Evolutionary conservation across 1,139 yeast species (phyloP), one percentile per base, ranked within the genome.

Genomic region (Geotrichum cucujoidarum): DNA sequence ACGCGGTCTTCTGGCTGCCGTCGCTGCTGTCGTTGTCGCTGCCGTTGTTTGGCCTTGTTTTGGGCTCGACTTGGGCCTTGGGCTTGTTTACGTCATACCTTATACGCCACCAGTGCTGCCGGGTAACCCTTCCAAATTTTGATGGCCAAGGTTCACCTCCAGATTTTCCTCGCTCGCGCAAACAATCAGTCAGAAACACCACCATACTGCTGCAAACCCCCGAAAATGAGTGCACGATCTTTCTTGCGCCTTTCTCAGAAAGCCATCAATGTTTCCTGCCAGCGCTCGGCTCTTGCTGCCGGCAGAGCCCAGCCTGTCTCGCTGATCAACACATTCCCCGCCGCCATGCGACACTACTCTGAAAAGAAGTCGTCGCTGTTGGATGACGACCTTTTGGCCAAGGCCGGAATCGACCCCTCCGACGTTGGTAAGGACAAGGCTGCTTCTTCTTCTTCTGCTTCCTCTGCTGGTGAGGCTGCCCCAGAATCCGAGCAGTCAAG

Each of bases 371-470:
- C 62, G 1, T 76, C 86, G 24, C 77, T 89, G 59, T 73, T 89
- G 55, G 81, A 85, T 37, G 96, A 89, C 53, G 96, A 89, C 61
- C 60, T 89, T 60, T 74, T 89, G 55, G 83, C 84, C 27, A 80
- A 81, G 61, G 95, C 95, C 8, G 96, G 96, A 38, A 80, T 89
- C 54, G 95, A 79, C 48, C 63, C 72, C n/a, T 75, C 60, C 22
- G 64, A 66, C 21, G 55, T 56, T 29, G 53, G 50, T 35, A 66
- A 50, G n/a, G 55, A 52, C 32, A 54, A 34, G 13, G 45, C 47
- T 18, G 58, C 53, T 30, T 59, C 56, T 16, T 57, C 54, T 35
- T 56, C 44, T 17, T 53, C 43, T 24, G 42, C 54, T 25, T 61
- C 54, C 16, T 60, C 54, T 13, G 52, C 43, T 13, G 62, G 51